A percentile compares a stretch with the other conserved stretches of the same genome.
phyloP scores from a whole-genome alignment of 306 rosid species.

The Arachis hypogaea region DNA sequence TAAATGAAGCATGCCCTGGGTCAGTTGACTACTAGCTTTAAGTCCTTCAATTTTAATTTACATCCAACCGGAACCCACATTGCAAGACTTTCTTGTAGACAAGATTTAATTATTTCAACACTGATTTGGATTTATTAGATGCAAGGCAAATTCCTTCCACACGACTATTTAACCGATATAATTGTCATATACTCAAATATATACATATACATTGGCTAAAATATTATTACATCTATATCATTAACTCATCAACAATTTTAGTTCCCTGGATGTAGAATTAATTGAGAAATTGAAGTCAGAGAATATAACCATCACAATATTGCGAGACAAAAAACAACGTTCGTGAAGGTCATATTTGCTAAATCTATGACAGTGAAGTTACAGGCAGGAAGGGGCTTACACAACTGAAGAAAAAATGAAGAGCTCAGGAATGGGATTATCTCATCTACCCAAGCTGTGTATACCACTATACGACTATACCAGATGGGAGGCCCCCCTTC shows the following conservation, averaged over 20 bases:
- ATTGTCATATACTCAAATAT: conserved; percentile 20
- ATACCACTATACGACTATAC: conserved; percentile 34
- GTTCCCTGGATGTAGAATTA: conserved; percentile 34
- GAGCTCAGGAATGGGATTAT: conserved; percentile 42
- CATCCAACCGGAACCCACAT: no score
- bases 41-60: no score
- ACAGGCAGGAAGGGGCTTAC: conserved; percentile 43
- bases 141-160: background rate
- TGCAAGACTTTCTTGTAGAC: no score
- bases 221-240: conserved; percentile 38
- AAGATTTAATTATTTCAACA: background rate
- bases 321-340: conserved; percentile 44
- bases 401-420: conserved; percentile 35
- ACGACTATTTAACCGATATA: background rate
- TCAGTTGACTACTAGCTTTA: no score
- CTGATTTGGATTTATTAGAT: conserved; percentile 29
- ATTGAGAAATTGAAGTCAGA: conserved; percentile 1
- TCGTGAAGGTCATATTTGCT: conserved; percentile 49
- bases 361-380: conserved; percentile 45
- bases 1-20: no score
- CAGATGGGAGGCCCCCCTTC: conserved; percentile 48
- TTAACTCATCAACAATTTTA: conserved; percentile 25
- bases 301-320: conserved; percentile 51
- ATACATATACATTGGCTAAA: conserved; percentile 31
- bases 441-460: conserved; percentile 48